Conservation (phyloP, 1,139 yeast species). For the Kurtzmaniella quercitrusa region DNA sequence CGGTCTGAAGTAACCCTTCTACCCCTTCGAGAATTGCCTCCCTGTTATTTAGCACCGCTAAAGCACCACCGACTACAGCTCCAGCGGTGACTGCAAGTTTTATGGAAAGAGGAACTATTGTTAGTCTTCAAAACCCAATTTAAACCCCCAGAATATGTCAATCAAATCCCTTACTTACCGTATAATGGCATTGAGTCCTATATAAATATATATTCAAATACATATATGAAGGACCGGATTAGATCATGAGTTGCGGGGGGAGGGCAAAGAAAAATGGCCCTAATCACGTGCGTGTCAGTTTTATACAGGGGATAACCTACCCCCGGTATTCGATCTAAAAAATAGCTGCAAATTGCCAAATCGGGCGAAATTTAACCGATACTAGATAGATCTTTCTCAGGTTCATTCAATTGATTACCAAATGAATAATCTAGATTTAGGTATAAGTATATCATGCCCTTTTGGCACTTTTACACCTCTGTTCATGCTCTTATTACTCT, state of each 20-base stretch:
- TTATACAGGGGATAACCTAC: no score
- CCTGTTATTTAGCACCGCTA: conserved; percentile 31
- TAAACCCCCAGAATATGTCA: neutral
- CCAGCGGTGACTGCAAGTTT: conserved; percentile 39
- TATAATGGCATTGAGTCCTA: conserved; percentile 1
- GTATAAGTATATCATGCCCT: no score
- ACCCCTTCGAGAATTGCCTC: conserved; percentile 31
- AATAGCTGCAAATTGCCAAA: no score
- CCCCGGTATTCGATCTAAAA: no score
- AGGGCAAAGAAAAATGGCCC: no score
- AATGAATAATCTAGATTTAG: no score
- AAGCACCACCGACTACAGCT: conserved; percentile 35
- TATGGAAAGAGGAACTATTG: conserved; percentile 28
- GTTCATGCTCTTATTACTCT: no score
- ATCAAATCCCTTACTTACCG: neutral
- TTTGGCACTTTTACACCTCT: no score
- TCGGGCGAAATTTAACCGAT: no score
- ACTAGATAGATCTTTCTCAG: no score
- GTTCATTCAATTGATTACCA: no score
- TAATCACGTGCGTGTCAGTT: neutral
- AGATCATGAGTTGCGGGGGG: neutral
- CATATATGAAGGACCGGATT: neutral
- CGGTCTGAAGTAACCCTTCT: conserved; percentile 28
- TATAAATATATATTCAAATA: no score
- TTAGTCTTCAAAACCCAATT: neutral